Conservation (phyloP, 352 stramenopile species). For the Globisporangium canariense region DNA sequence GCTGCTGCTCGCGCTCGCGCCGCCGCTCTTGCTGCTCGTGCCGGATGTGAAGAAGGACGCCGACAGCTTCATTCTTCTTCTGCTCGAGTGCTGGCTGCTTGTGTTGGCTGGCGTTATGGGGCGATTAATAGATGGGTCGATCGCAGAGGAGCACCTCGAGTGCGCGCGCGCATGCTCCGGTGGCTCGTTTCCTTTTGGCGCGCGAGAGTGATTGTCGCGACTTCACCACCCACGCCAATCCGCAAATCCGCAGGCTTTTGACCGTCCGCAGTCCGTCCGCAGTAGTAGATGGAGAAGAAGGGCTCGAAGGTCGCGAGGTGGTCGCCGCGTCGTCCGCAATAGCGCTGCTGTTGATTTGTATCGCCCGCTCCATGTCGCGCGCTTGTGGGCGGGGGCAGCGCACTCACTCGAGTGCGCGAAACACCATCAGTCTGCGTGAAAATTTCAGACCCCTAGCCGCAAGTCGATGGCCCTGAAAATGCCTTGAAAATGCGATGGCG, state of each 20-base stretch:
- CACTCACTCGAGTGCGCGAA: not conserved
- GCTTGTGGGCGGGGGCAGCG: not conserved
- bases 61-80: constrained; percentile 4
- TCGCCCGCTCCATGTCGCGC: not conserved
- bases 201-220: not conserved
- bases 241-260: not conserved
- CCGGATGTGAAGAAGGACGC: constrained; percentile 5
- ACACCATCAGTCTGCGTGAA: constrained; percentile 30
- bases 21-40: not conserved
- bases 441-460: constrained; percentile 71
- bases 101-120: not conserved
- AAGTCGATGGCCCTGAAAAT: too few species aligned
- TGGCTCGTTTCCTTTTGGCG: constrained; percentile 1
- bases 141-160: not conserved
- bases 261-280: not conserved
- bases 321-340: not conserved
- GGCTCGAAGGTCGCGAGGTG: not conserved
- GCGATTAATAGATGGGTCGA: not conserved
- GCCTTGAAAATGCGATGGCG: too few species aligned
- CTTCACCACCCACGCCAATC: not conserved
- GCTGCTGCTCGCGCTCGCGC: constrained; percentile 1
- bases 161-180: constrained; percentile 11
- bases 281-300: not conserved
- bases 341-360: not conserved
- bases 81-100: not conserved